Conservation (phyloP, 495 filamentous ascomycete species). For the Hypoxylon subgilvum region DNA sequence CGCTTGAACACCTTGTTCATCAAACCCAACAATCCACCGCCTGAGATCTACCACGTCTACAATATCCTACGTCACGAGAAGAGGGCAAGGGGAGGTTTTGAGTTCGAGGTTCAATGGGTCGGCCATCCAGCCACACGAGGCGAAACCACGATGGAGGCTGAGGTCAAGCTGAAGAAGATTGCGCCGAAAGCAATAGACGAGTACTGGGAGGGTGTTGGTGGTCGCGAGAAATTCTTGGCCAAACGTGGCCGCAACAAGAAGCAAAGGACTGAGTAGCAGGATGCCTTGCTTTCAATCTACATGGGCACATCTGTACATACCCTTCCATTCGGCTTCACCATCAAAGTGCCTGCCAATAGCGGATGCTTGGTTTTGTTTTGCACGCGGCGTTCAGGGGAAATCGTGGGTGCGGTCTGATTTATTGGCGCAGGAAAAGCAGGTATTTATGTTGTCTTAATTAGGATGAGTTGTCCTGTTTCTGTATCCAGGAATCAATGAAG, state of each 20-base stretch:
- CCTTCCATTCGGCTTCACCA: too few relatives aligned
- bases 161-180: constrained; percentile 34
- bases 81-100: constrained; percentile 37
- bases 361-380: constrained; percentile 6
- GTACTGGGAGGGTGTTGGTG: constrained; percentile 40
- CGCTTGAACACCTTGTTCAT: constrained; percentile 39
- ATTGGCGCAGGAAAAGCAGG: not conserved
- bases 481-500: too few relatives aligned
- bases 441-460: not conserved
- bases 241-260: constrained; percentile 37
- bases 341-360: not conserved
- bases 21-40: constrained; percentile 36
- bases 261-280: constrained; percentile 15
- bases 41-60: constrained; percentile 37
- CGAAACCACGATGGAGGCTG: constrained; percentile 39
- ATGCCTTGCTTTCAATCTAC: too few relatives aligned
- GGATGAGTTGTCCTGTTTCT: not conserved
- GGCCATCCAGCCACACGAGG: constrained; percentile 33
- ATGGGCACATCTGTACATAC: too few relatives aligned
- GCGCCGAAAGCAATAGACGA: constrained; percentile 26
- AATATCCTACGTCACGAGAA: constrained; percentile 35
- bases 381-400: constrained; percentile 17
- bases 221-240: constrained; percentile 31
- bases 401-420: not conserved
- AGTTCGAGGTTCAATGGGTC: constrained; percentile 44